Conservation (phyloP, 169 alveolate species). For the Plasmodium cynomolgi region DNA sequence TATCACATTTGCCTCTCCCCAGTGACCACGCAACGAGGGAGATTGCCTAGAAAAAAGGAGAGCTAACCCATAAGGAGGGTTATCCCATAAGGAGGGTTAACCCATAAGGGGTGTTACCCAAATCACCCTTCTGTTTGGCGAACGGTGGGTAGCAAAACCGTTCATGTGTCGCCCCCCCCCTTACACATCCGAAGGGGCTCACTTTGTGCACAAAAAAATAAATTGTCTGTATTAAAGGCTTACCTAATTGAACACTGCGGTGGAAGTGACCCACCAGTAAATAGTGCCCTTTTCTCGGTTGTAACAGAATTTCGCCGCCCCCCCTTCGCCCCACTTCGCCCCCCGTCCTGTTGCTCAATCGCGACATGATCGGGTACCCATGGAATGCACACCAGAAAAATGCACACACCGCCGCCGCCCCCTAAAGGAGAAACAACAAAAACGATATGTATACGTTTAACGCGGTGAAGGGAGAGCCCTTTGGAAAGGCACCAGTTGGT, state of each 20-base stretch:
- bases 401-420: background rate
- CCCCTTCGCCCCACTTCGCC: background rate
- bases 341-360: background rate
- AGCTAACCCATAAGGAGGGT: background rate
- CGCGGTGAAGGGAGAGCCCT: constrained; percentile 66
- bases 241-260: background rate
- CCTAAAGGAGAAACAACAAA: constrained; percentile 9
- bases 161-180: background rate
- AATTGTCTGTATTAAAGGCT: background rate
- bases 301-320: background rate
- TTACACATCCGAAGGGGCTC: background rate
- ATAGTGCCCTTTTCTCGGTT: background rate
- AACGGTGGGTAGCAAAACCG: background rate
- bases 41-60: background rate
- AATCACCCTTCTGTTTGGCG: too few relatives aligned
- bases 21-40: background rate
- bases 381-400: background rate
- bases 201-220: background rate
- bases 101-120: background rate
- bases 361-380: background rate
- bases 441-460: constrained; percentile 21
- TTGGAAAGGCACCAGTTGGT: constrained; percentile 97
- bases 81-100: background rate
- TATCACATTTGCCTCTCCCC: background rate
- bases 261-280: background rate